phyloP scores from a whole-genome alignment of 805 yeast genomes.

The Candida oleophila region DNA sequence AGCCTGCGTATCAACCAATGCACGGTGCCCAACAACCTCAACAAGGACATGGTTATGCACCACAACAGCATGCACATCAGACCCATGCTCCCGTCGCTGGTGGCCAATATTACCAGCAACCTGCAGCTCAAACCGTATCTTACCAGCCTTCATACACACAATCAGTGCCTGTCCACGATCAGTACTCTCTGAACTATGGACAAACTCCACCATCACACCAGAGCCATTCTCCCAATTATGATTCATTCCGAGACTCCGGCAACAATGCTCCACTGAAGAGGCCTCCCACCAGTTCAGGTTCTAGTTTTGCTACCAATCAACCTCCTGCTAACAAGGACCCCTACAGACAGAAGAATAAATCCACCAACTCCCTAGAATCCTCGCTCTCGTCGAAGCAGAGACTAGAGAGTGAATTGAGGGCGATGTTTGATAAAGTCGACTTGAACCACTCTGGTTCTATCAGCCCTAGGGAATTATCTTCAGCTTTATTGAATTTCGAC shows the following conservation, averaged over 20 bases:
- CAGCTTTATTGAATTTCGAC: constrained; percentile 62
- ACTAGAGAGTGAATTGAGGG: constrained; percentile 47
- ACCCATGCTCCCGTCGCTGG: constrained; percentile 2
- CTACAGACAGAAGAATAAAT: constrained; percentile 9
- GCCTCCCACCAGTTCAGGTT: constrained; percentile 7
- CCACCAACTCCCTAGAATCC: constrained; percentile 21
- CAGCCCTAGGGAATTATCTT: constrained; percentile 55
- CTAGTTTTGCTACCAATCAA: not conserved
- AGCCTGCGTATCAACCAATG: no score
- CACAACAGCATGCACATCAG: constrained; percentile 11
- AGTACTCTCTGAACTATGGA: not conserved
- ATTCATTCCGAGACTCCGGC: constrained; percentile 8
- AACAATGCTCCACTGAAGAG: constrained; percentile 1
- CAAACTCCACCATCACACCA: constrained; percentile 12
- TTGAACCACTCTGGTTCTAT: constrained; percentile 52
- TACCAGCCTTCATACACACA: not conserved
- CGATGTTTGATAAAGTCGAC: constrained; percentile 56
- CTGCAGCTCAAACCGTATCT: not conserved
- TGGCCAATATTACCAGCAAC: not conserved
- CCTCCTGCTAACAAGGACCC: not conserved
- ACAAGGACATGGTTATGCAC: constrained; percentile 11
- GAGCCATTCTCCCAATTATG: constrained; percentile 8
- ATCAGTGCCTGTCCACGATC: not conserved
- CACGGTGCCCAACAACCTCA: constrained; percentile 8
- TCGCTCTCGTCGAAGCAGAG: constrained; percentile 33